phyloP scores from a whole-genome alignment of 2,329 filamentous ascomycete genomes.

The Hypoxylon sp. region DNA sequence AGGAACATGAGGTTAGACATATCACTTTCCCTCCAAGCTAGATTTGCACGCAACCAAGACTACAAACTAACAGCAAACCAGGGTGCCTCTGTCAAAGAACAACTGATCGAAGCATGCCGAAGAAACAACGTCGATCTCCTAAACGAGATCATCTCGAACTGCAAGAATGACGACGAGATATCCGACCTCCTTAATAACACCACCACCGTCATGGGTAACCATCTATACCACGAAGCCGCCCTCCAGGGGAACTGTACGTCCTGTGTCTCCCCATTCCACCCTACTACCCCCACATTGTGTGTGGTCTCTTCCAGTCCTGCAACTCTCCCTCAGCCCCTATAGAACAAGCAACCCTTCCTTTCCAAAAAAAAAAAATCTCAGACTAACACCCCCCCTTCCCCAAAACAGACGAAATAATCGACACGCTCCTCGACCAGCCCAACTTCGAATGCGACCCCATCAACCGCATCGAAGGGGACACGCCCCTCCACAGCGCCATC shows the following conservation, averaged over 20 bases:
- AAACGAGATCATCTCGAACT: slow-evolving; percentile 76
- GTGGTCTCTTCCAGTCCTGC: not conserved
- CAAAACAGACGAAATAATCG: slow-evolving; percentile 79
- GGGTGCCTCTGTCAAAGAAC: slow-evolving; percentile 88
- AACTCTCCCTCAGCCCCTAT: not conserved
- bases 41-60: slow-evolving; percentile 1
- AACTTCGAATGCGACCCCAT: slow-evolving; percentile 87
- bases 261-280: slow-evolving; percentile 54
- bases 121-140: slow-evolving; percentile 93
- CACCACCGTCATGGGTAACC: slow-evolving; percentile 87
- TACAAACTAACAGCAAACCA: slow-evolving; percentile 57
- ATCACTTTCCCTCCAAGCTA: not conserved
- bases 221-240: slow-evolving; percentile 91
- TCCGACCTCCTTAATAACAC: slow-evolving; percentile 87
- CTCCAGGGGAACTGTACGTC: slow-evolving; percentile 82
- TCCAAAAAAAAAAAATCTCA: not conserved
- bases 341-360: not conserved
- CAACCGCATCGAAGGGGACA: slow-evolving; percentile 80
- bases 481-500: slow-evolving; percentile 83
- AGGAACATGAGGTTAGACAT: slow-evolving; percentile 54
- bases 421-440: slow-evolving; percentile 85
- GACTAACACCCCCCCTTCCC: slow-evolving; percentile 20
- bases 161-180: slow-evolving; percentile 75
- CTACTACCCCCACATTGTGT: not conserved
- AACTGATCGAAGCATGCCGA: slow-evolving; percentile 92